These are phyloP conservation scores for Linderniella brevidens DNA, from an alignment of 257 asterid species.

Conservation along the genomic window DNA sequence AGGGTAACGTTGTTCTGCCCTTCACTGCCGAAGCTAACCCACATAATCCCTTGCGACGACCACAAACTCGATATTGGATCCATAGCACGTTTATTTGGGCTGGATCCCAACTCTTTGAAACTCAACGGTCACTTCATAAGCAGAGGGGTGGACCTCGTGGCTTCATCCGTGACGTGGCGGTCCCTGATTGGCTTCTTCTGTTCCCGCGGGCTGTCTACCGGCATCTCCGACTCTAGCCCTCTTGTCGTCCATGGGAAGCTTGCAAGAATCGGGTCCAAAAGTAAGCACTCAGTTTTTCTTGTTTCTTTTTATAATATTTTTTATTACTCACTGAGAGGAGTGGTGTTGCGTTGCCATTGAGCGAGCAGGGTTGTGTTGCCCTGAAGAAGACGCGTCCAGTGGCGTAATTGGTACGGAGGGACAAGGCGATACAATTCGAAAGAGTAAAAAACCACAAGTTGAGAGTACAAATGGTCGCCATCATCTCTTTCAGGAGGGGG, in stretches of 20 bases:
- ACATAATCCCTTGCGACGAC: conserved; percentile 32
- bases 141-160: conserved; percentile 57
- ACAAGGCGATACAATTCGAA: background rate
- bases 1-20: conserved; percentile 37
- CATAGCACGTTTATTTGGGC: conserved; percentile 55
- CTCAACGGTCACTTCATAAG: conserved; percentile 78
- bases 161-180: conserved; percentile 83
- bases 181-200: conserved; percentile 71
- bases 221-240: conserved; percentile 34
- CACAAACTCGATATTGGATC: conserved; percentile 65
- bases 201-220: conserved; percentile 53
- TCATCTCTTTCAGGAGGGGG: conserved; percentile 1
- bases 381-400: too few species aligned
- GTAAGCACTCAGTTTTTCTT: conserved; percentile 16
- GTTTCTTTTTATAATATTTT: background rate
- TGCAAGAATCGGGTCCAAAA: conserved; percentile 40
- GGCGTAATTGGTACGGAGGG: too few species aligned
- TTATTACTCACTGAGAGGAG: background rate
- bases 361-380: background rate
- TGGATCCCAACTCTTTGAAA: conserved; percentile 53
- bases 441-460: conserved; percentile 9
- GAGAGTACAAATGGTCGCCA: conserved; percentile 7
- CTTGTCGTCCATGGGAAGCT: conserved; percentile 55
- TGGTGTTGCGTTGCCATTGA: background rate
- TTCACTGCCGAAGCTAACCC: conserved; percentile 23